Evolutionary conservation across 495 filamentous ascomycete genomes (phyloP), one percentile per base, ranked within the genome.

Genomic region (Penicillium goetzii): DNA sequence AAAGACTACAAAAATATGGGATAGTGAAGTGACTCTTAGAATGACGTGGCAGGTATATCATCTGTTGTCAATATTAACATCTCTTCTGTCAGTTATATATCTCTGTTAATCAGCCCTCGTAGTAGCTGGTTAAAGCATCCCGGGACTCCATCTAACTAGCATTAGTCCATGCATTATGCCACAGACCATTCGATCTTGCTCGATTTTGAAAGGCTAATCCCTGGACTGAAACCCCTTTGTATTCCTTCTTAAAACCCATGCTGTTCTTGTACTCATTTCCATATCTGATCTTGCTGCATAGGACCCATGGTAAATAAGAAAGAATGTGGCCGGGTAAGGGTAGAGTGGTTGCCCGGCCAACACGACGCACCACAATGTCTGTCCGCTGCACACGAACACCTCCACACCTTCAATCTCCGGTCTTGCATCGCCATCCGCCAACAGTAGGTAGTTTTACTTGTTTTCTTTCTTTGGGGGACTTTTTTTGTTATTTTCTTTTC

Each of bases 321-420:
- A 56, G 62, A 63, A 66, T 57, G 67, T 66, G 56, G 57, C 56
- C 33, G 33, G 26, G 19, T 21, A 53, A 58, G 25, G n/a, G 21
- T 28, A 59, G 56, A 43, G 32, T 32, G 60, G 74, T 76, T 76
- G 72, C 74, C 75, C 64, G 68, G 75, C 71, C 75, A 78, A 78
- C 74, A 68, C 11, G 49, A n/a, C 49, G 54, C 40, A 64, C 55
- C 58, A 66, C 59, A 60, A 45, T 56, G 51, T 57, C 65, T 56
- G n/a, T 61, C 64, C 60, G 51, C 60, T 33, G 34, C 60, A 47
- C 25, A 56, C 58, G 57, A 62, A 59, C 60, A 65, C 62, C 65
- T 63, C 58, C 69, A 63, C 69, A 58, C 43, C 50, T 60, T 56
- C 51, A 60, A 52, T 62, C 62, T 62, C 58, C 56, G 32, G 58